Evolutionary conservation across 768 basidiomycete species (phyloP).

Genomic region (Tubosaeta sp.): DNA sequence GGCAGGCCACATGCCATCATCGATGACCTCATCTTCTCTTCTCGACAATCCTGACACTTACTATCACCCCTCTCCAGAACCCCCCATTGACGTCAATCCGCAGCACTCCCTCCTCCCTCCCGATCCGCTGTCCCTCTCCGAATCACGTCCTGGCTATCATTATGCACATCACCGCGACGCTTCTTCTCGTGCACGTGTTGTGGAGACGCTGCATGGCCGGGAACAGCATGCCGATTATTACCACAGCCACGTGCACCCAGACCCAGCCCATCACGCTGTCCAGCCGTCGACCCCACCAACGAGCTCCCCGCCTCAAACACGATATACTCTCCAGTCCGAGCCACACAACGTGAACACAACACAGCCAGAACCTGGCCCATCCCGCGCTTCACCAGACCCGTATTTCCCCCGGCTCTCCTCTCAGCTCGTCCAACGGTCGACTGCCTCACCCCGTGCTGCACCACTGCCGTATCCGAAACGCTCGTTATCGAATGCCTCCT

Average conservation of each 20-base stretch:
- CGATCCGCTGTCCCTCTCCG: constrained; percentile 31
- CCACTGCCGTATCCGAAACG: constrained; percentile 23
- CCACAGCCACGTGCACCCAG: constrained; percentile 21
- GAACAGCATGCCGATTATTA: constrained; percentile 27
- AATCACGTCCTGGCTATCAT: constrained; percentile 27
- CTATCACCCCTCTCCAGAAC: constrained; percentile 24
- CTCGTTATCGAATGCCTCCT: constrained; percentile 1
- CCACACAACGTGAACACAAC: constrained; percentile 12
- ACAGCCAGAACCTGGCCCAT: constrained; percentile 19
- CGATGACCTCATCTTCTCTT: constrained; percentile 26
- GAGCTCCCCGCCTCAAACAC: constrained; percentile 16
- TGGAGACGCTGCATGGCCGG: constrained; percentile 21
- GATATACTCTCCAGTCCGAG: constrained; percentile 16
- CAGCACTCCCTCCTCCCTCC: constrained; percentile 22
- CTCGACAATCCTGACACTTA: constrained; percentile 24
- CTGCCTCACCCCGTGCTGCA: constrained; percentile 10
- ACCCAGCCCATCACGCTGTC: constrained; percentile 10
- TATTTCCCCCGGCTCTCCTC: constrained; percentile 18
- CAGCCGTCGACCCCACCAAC: constrained; percentile 19
- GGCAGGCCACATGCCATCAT: constrained; percentile 22
- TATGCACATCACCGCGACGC: constrained; percentile 20
- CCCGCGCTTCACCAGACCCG: constrained; percentile 11
- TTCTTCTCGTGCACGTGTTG: constrained; percentile 24
- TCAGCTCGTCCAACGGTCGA: constrained; percentile 21
- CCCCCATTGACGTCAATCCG: constrained; percentile 29